Evolutionary conservation across 495 filamentous ascomycete genomes (phyloP).

Genomic region (Neurospora sublineolata): DNA sequence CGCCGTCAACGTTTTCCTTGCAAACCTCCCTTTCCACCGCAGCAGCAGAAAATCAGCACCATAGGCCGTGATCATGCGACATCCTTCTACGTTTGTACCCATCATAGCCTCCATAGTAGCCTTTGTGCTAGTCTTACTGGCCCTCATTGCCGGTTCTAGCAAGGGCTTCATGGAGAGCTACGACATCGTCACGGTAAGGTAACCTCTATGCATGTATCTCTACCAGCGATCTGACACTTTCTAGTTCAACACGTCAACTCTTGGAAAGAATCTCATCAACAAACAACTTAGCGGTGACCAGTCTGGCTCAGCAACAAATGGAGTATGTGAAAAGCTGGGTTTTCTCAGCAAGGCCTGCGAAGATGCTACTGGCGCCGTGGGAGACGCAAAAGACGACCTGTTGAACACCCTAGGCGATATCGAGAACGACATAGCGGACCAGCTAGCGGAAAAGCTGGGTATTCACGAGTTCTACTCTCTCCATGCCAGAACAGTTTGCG

Average conservation of each 20-base stretch:
- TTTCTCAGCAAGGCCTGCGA: constrained; percentile 15
- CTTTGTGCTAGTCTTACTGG: constrained; percentile 57
- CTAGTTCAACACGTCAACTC: constrained; percentile 53
- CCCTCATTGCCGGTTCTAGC: constrained; percentile 58
- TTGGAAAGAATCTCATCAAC: constrained; percentile 41
- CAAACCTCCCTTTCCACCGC: neutral
- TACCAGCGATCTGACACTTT: neutral
- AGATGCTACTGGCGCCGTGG: constrained; percentile 15
- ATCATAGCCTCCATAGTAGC: constrained; percentile 28
- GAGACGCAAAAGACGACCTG: constrained; percentile 24
- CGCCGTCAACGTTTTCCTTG: neutral
- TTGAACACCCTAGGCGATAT: constrained; percentile 21
- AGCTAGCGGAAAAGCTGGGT: constrained; percentile 36
- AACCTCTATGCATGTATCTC: neutral
- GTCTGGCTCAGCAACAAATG: neutral
- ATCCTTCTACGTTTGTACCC: neutral
- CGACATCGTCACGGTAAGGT: constrained; percentile 53
- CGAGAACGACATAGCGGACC: constrained; percentile 16
- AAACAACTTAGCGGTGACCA: neutral
- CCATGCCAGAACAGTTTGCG: constrained; percentile 59
- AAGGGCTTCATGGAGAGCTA: constrained; percentile 49
- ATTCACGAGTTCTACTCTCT: constrained; percentile 65
- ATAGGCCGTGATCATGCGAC: neutral
- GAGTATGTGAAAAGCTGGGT: constrained; percentile 7
- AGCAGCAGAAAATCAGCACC: neutral